phyloP scores from a whole-genome alignment of 2,329 filamentous ascomycete species.

The Helicocarpus griseus region DNA sequence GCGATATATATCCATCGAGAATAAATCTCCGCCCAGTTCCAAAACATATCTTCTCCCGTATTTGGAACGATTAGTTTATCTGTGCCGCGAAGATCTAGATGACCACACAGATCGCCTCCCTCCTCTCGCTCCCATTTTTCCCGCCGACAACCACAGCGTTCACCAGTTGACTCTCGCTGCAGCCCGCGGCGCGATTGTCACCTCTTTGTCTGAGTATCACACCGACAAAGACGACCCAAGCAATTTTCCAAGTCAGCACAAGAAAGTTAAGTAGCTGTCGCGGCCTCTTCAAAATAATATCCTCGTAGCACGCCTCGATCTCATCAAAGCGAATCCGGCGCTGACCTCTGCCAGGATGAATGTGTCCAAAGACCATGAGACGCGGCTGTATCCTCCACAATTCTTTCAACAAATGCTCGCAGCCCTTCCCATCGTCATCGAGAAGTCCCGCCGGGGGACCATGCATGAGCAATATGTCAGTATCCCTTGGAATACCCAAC shows the following conservation, averaged over 20 bases:
- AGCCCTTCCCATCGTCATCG: slow-evolving; percentile 7
- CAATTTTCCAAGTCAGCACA: background rate
- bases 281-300: background rate
- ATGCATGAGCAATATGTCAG: slow-evolving; percentile 12
- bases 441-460: slow-evolving; percentile 10
- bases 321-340: background rate
- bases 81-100: no score
- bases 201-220: no score
- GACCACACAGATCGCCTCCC: no score
- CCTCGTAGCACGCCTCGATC: background rate
- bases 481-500: slow-evolving; percentile 3
- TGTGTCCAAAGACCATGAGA: slow-evolving; percentile 10
- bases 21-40: no score
- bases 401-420: slow-evolving; percentile 7
- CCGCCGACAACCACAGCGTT: no score
- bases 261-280: background rate
- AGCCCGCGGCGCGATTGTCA: no score
- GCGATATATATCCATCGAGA: no score
- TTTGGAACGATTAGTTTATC: no score
- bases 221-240: no score
- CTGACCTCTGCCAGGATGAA: slow-evolving; percentile 8
- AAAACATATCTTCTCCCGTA: no score
- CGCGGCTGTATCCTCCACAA: slow-evolving; percentile 5
- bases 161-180: no score
- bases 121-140: no score